Conservation (phyloP, 1,139 yeast species). For the Candida sanyaensis region DNA sequence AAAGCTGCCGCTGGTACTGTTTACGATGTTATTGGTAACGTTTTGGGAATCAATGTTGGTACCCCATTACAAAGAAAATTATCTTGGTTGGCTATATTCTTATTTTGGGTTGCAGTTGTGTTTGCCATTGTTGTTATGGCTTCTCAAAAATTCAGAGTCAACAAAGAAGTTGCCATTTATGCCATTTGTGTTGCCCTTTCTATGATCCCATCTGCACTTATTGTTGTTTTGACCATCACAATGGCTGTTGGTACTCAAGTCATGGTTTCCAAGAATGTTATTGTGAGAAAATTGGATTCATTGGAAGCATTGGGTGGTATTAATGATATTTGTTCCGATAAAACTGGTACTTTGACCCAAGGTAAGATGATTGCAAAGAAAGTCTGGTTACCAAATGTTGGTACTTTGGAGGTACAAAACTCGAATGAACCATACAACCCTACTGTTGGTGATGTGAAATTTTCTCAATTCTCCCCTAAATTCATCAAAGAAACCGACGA, state of each 20-base stretch:
- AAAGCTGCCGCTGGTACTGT: constrained; percentile 44
- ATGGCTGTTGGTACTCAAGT: constrained; percentile 87
- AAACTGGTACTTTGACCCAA: constrained; percentile 68
- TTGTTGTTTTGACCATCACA: constrained; percentile 82
- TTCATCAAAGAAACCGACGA: constrained; percentile 37
- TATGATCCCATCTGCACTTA: constrained; percentile 82
- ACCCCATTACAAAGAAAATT: constrained; percentile 73
- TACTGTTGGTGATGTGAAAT: constrained; percentile 56
- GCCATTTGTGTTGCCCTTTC: constrained; percentile 86
- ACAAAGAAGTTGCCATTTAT: constrained; percentile 73
- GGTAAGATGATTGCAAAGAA: constrained; percentile 77
- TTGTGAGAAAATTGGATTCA: constrained; percentile 77
- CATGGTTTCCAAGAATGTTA: constrained; percentile 71
- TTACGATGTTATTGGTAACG: constrained; percentile 53
- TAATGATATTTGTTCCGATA: constrained; percentile 64
- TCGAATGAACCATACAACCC: constrained; percentile 78
- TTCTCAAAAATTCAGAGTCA: constrained; percentile 67
- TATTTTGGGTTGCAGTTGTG: constrained; percentile 71
- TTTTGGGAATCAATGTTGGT: constrained; percentile 75
- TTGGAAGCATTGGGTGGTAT: constrained; percentile 81
- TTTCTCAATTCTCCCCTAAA: constrained; percentile 42
- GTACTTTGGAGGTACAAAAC: constrained; percentile 61
- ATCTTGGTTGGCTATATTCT: constrained; percentile 67
- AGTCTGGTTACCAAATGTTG: constrained; percentile 75
- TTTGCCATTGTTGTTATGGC: constrained; percentile 83